phyloP scores from a whole-genome alignment of 108 stramenopile species.

The Nitzschia sp. region DNA sequence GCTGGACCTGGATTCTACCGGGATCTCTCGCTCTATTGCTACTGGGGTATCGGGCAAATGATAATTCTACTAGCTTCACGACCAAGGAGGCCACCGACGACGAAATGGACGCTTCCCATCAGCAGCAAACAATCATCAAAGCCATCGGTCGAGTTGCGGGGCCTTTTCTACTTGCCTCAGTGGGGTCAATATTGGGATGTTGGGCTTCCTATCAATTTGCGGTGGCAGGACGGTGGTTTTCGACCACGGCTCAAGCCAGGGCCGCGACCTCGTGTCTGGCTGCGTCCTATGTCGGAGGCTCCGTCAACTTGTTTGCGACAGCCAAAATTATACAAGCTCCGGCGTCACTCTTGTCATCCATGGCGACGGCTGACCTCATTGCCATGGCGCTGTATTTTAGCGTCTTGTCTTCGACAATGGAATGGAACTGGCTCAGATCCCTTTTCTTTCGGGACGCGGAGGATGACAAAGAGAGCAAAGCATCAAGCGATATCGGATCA shows the following conservation, averaged over 20 bases:
- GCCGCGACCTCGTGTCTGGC: slow-evolving; percentile 66
- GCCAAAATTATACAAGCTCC: slow-evolving; percentile 41
- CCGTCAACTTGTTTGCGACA: slow-evolving; percentile 73
- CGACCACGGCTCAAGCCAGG: slow-evolving; percentile 19
- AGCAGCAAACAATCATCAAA: slow-evolving; percentile 10
- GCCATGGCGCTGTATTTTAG: slow-evolving; percentile 82
- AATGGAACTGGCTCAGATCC: slow-evolving; percentile 33
- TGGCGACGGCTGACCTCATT: slow-evolving; percentile 76
- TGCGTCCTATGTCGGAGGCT: slow-evolving; percentile 75
- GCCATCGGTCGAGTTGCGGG: slow-evolving; percentile 32
- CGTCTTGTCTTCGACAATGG: slow-evolving; percentile 41
- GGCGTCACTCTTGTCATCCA: slow-evolving; percentile 43
- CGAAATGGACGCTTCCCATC: neutral
- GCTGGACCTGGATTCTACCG: slow-evolving; percentile 71
- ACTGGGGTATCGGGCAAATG: slow-evolving; percentile 21
- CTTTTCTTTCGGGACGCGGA: neutral
- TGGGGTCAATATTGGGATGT: slow-evolving; percentile 70
- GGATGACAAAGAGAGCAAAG: neutral
- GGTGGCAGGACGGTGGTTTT: slow-evolving; percentile 7
- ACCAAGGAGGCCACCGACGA: neutral
- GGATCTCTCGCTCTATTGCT: slow-evolving; percentile 62
- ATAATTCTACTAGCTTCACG: neutral
- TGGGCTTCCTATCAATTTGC: slow-evolving; percentile 29
- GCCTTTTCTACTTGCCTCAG: slow-evolving; percentile 62
- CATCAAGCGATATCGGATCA: neutral